Base-by-base conservation (phyloP, 768 basidiomycete species). In the Paxillus ammoniavirescens region DNA sequence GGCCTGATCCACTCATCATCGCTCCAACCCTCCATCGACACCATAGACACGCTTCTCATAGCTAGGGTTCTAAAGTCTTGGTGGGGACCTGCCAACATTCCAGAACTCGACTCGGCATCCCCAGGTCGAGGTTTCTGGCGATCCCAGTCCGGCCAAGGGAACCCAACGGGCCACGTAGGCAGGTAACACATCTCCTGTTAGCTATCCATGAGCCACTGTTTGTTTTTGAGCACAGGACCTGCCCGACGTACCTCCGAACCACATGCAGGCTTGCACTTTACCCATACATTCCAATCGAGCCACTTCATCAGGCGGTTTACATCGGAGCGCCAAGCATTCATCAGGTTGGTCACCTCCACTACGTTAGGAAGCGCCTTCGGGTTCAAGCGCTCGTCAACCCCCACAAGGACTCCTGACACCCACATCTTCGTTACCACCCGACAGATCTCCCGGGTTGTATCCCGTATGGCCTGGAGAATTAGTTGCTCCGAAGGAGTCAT, bases 211-310 rank as follows among this genome's bases (percentile, higher is more conserved):
- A 47, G 33, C 8, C 5, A 44, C 43, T 44, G 26, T 18, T 23
- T 26, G 18, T 23, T 42, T 30, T 15, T 7, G 38, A 9, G 30
- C 21, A 26, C 14, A 13, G 13, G 18, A 4, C 28, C n/a, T n/a
- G n/a, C n/a, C n/a, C 6, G 37, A 67, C 74, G 2, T 45, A 81
- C 81, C 68, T 81, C 75, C 30, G 66, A 63, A 8, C 60, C 61
- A 65, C 82, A 83, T 0, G 61, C 71, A 26, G 81, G 80, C 3
- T 61, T 64, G 47, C 82, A 82, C 42, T 67, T 77, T 2, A 75
- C 58, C 81, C 82, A 83, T 7, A 72, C 62, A 37, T 65, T 73
- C 81, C 82, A 83, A 54, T 77, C 81, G 0, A 83, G 64, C 81
- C 82, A 82, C 0, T 36, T 42, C 73, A 82, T 78, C 18, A 83